Percentiles rank a stretch among this genome's conserved stretches.
Conservation (phyloP, 1,284 basidiomycete species). For the Cutaneotrichosporon sp. region DNA sequence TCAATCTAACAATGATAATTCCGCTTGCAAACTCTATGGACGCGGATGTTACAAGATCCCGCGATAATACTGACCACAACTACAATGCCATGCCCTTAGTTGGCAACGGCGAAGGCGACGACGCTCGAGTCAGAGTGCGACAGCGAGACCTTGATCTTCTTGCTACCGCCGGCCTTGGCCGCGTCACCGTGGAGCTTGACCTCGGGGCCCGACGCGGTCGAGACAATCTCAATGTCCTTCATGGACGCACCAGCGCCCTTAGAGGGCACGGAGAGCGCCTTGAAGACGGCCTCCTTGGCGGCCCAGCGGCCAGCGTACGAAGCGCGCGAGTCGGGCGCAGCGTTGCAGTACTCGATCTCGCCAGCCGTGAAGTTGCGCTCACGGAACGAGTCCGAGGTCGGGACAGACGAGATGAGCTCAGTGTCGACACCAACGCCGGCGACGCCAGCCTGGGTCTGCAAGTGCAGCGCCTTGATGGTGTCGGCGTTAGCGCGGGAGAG, state of each 20-base stretch:
- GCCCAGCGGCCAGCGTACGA: constrained; percentile 97
- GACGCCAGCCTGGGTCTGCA: constrained; percentile 38
- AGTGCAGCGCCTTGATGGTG: constrained; percentile 58
- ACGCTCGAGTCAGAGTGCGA: constrained; percentile 64
- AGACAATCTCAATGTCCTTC: constrained; percentile 95
- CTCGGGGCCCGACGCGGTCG: constrained; percentile 61
- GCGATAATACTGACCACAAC: constrained; percentile 14
- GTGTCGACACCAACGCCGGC: constrained; percentile 43
- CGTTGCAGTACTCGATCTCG: constrained; percentile 81
- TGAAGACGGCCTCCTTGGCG: constrained; percentile 98
- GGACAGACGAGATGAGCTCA: constrained; percentile 91
- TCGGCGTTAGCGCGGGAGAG: constrained; percentile 68
- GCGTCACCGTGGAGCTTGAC: constrained; percentile 84
- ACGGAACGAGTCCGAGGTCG: constrained; percentile 86
- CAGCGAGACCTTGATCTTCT: constrained; percentile 79
- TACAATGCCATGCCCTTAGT: constrained; percentile 27
- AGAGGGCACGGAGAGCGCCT: constrained; percentile 86
- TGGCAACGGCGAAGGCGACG: constrained; percentile 53
- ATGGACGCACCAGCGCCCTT: constrained; percentile 89
- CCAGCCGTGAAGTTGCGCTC: constrained; percentile 87
- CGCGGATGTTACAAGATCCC: constrained; percentile 1
- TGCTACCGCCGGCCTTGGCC: constrained; percentile 66
- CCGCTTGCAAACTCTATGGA: constrained; percentile 13
- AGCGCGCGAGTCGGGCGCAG: constrained; percentile 81
- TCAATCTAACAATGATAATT: constrained; percentile 10